These are phyloP conservation scores for Pyricularia pennisetigena DNA, from an alignment of 2,329 filamentous ascomycete species.

Conservation along the genomic window DNA sequence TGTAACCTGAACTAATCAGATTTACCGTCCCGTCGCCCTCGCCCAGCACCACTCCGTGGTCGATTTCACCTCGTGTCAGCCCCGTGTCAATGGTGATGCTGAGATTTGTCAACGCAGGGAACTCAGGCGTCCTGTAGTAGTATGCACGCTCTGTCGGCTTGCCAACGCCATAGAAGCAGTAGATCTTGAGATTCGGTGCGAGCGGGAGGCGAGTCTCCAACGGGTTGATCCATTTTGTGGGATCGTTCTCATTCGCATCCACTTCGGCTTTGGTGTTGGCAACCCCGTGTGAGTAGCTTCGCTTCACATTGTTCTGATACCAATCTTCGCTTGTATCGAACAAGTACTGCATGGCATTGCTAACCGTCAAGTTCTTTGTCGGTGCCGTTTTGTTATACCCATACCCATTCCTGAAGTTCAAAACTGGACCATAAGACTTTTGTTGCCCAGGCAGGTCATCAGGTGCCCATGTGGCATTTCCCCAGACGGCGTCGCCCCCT, in stretches of 20 bases:
- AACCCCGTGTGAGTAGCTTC: slow-evolving; percentile 79
- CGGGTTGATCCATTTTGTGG: slow-evolving; percentile 87
- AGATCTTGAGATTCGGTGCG: slow-evolving; percentile 85
- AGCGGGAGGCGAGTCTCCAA: slow-evolving; percentile 79
- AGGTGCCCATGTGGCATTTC: slow-evolving; percentile 75
- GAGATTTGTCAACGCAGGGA: slow-evolving; percentile 51
- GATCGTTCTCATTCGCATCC: slow-evolving; percentile 67
- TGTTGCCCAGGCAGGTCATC: slow-evolving; percentile 71
- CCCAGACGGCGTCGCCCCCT: slow-evolving; percentile 92
- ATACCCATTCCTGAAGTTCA: slow-evolving; percentile 67
- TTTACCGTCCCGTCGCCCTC: slow-evolving; percentile 96
- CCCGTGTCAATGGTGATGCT: slow-evolving; percentile 67
- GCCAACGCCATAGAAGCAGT: slow-evolving; percentile 93
- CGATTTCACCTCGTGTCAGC: slow-evolving; percentile 49
- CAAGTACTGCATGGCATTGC: slow-evolving; percentile 68
- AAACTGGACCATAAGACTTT: slow-evolving; percentile 66
- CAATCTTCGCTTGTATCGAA: slow-evolving; percentile 71
- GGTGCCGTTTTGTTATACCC: slow-evolving; percentile 54
- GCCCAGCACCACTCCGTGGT: slow-evolving; percentile 90
- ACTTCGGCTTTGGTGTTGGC: slow-evolving; percentile 74
- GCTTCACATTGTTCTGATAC: slow-evolving; percentile 66
- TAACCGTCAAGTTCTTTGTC: slow-evolving; percentile 69
- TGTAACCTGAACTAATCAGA: slow-evolving; percentile 84
- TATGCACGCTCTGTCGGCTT: slow-evolving; percentile 91
- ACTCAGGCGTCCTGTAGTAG: slow-evolving; percentile 67